Conservation (phyloP, 2,329 filamentous ascomycete species). For the Xylaria sp. region DNA sequence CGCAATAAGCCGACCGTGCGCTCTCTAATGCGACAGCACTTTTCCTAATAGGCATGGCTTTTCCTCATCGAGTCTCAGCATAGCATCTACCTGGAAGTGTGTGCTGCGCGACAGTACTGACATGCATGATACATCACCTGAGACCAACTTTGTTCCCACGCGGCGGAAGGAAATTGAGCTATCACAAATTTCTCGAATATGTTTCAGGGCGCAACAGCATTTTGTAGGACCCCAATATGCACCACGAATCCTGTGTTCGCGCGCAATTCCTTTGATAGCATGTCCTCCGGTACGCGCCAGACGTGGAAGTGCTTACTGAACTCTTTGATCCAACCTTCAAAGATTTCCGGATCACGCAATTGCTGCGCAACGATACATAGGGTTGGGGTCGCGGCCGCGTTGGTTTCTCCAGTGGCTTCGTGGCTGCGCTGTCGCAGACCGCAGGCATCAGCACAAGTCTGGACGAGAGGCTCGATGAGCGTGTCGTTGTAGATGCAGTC, state of each 20-base stretch:
- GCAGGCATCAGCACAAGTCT: constrained; percentile 81
- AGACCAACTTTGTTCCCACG: neutral
- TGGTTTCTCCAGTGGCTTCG: constrained; percentile 1
- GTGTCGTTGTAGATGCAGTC: constrained; percentile 97
- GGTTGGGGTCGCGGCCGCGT: constrained; percentile 59
- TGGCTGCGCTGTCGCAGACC: constrained; percentile 58
- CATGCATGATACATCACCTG: no score
- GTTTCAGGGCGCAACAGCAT: constrained; percentile 8
- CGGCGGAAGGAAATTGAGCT: neutral
- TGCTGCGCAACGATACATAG: constrained; percentile 90
- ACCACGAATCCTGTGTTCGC: constrained; percentile 81
- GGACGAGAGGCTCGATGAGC: constrained; percentile 83
- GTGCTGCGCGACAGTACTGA: neutral
- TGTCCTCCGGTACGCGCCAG: constrained; percentile 78
- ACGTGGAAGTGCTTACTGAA: constrained; percentile 75
- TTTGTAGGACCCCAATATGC: constrained; percentile 76
- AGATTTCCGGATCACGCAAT: constrained; percentile 84
- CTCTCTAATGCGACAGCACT: neutral
- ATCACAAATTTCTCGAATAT: neutral
- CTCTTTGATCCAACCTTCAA: constrained; percentile 80
- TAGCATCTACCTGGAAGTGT: neutral
- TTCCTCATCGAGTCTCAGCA: neutral
- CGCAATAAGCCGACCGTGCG: neutral
- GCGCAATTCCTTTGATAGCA: constrained; percentile 68
- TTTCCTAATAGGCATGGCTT: neutral